Evolutionary conservation across 139 green algal species (phyloP).

Genomic region (Chlorella ohadii): DNA sequence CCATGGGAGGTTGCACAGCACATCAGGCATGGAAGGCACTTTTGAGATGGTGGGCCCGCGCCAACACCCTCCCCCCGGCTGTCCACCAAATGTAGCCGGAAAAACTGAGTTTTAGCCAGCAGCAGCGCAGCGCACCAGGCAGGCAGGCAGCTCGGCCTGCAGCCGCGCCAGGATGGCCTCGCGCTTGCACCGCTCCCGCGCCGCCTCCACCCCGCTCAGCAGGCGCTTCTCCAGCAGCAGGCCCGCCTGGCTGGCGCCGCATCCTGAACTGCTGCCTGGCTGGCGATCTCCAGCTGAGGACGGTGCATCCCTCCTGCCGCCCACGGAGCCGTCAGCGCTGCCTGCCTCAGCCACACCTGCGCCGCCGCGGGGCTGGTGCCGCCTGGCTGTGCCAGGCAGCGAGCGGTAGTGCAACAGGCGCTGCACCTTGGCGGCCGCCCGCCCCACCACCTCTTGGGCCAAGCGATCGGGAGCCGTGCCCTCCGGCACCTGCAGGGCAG

Average conservation of each 20-base stretch:
- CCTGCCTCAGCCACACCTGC: neutral
- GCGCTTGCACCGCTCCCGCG: conserved; percentile 6
- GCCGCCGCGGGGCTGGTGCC: neutral
- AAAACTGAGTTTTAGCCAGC: no score
- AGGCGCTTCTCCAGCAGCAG: neutral
- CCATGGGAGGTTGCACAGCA: no score
- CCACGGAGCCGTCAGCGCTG: no score
- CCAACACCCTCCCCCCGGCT: no score
- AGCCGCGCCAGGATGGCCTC: conserved; percentile 16
- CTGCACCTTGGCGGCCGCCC: neutral
- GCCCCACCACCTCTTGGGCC: neutral
- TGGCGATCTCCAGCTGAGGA: no score
- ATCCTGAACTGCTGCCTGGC: neutral
- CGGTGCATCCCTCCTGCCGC: no score
- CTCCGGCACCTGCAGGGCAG: neutral
- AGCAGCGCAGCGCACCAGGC: neutral
- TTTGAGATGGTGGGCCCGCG: no score
- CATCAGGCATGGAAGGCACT: no score
- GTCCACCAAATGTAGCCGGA: no score
- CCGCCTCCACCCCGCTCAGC: neutral
- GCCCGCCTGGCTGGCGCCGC: neutral
- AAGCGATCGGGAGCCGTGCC: neutral
- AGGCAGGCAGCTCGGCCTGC: conserved; percentile 19
- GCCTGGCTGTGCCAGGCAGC: neutral
- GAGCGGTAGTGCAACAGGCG: neutral